A percentile compares a stretch with the other conserved stretches of the same genome.
These are phyloP conservation scores for Labyrinthula sp. DNA, from an alignment of 352 stramenopile genomes.

Conservation along the genomic window DNA sequence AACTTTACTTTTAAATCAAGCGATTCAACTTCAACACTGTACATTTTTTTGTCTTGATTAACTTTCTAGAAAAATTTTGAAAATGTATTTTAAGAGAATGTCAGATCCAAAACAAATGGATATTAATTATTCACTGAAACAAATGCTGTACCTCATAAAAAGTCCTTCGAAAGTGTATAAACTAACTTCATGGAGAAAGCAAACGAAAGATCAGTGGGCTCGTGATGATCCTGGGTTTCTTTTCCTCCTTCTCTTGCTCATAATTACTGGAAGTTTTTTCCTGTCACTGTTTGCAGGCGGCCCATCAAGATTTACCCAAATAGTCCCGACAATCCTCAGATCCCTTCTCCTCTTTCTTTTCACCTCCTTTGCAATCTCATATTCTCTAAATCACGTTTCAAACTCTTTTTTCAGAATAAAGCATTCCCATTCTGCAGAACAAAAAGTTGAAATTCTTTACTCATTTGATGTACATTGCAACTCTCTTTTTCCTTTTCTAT, in stretches of 20 bases:
- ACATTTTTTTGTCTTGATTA: no score
- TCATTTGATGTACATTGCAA: slow-evolving; percentile 99
- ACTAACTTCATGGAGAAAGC: slow-evolving; percentile 29
- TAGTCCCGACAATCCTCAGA: slow-evolving; percentile 30
- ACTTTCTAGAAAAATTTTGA: no score
- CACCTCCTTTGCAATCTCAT: slow-evolving; percentile 35
- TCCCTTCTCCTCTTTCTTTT: slow-evolving; percentile 29
- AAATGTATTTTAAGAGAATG: no score
- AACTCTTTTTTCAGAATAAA: slow-evolving; percentile 39
- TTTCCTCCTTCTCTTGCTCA: slow-evolving; percentile 72
- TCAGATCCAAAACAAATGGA: no score
- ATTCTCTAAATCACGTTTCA: slow-evolving; percentile 42
- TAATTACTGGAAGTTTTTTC: slow-evolving; percentile 46
- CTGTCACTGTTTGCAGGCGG: slow-evolving; percentile 51
- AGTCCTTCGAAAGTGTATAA: slow-evolving; percentile 30
- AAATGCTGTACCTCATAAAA: slow-evolving; percentile 27
- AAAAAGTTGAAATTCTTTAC: slow-evolving; percentile 95
- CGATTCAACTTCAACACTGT: no score
- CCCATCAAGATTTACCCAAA: slow-evolving; percentile 32
- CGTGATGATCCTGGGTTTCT: slow-evolving; percentile 86
- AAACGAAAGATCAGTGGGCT: slow-evolving; percentile 97
- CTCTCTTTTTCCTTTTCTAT: slow-evolving; percentile 85
- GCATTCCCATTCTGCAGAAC: slow-evolving; percentile 59
- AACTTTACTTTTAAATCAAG: no score
- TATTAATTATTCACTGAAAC: slow-evolving; percentile 41